These are phyloP conservation scores for Echeveria elegans DNA, from an alignment of 164 flowering plant species.

Conservation along the genomic window DNA sequence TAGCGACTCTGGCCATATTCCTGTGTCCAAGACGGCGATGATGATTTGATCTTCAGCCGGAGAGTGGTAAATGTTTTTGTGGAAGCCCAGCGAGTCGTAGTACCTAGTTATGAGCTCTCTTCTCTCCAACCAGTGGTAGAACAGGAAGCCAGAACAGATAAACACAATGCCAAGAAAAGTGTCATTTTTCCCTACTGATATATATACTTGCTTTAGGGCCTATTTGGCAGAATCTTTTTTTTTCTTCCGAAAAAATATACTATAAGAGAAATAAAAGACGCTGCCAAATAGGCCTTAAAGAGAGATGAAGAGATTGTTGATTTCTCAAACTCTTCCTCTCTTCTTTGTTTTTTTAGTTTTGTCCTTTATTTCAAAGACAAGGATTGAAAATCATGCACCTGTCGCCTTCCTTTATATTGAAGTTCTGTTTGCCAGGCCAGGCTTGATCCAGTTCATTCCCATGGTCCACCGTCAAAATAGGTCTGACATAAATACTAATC, in stretches of 20 bases:
- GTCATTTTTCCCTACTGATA: neutral
- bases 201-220: neutral
- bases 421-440: too few species aligned
- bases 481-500: too few species aligned
- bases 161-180: neutral
- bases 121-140: neutral
- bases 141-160: neutral
- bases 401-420: too few species aligned
- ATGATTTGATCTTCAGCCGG: slow-evolving; percentile 28
- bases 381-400: neutral
- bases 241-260: neutral
- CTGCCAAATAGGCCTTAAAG: slow-evolving; percentile 5
- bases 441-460: too few species aligned
- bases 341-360: neutral
- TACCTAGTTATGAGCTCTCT: slow-evolving; percentile 38
- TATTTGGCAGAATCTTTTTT: slow-evolving; percentile 1
- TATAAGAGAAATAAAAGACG: neutral
- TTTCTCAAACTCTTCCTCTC: neutral
- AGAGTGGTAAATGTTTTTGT: slow-evolving; percentile 13
- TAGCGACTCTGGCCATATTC: slow-evolving; percentile 50
- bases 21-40: slow-evolving; percentile 43
- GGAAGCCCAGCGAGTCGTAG: slow-evolving; percentile 39
- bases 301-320: neutral
- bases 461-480: too few species aligned
- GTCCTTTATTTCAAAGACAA: too few species aligned